These are phyloP conservation scores for Colletotrichum aenigma DNA, from an alignment of 2,329 filamentous ascomycete genomes.

Conservation along the genomic window DNA sequence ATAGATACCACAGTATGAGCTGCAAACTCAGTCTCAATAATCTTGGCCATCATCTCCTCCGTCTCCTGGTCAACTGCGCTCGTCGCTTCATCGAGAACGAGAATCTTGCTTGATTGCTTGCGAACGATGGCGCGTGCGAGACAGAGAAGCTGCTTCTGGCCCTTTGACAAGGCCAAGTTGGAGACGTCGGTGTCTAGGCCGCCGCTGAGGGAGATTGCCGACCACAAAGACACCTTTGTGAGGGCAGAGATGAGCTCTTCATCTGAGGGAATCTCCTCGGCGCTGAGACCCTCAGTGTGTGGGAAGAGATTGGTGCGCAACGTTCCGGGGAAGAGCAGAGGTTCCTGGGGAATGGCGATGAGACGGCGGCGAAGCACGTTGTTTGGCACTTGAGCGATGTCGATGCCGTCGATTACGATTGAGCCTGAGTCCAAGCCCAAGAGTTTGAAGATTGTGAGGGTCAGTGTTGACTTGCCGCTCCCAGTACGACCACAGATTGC, in stretches of 20 bases:
- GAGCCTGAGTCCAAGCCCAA: conserved; percentile 28
- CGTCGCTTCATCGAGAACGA: conserved; percentile 74
- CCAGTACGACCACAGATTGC: conserved; percentile 29
- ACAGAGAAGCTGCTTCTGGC: conserved; percentile 26
- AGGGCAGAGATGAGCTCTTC: conserved; percentile 18
- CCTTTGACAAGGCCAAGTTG: conserved; percentile 21
- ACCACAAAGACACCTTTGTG: conserved; percentile 21
- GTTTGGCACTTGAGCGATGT: conserved; percentile 26
- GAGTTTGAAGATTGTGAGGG: conserved; percentile 24
- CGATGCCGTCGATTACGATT: conserved; percentile 32
- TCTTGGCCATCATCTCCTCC: conserved; percentile 18
- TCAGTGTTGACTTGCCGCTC: conserved; percentile 21
- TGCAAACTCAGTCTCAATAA: conserved; percentile 24
- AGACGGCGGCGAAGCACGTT: conserved; percentile 31
- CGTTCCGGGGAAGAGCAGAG: conserved; percentile 8
- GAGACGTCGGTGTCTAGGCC: conserved; percentile 22
- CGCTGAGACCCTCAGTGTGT: background rate
- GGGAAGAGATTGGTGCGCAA: conserved; percentile 1
- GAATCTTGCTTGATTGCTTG: conserved; percentile 41
- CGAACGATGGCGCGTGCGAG: conserved; percentile 25
- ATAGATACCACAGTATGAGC: conserved; percentile 28
- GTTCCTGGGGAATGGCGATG: conserved; percentile 34
- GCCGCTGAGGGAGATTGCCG: background rate
- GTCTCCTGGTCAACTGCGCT: conserved; percentile 55
- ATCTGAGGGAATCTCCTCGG: conserved; percentile 6